Conservation (phyloP, 805 yeast species). For the Kodamaea jinghongensis region DNA sequence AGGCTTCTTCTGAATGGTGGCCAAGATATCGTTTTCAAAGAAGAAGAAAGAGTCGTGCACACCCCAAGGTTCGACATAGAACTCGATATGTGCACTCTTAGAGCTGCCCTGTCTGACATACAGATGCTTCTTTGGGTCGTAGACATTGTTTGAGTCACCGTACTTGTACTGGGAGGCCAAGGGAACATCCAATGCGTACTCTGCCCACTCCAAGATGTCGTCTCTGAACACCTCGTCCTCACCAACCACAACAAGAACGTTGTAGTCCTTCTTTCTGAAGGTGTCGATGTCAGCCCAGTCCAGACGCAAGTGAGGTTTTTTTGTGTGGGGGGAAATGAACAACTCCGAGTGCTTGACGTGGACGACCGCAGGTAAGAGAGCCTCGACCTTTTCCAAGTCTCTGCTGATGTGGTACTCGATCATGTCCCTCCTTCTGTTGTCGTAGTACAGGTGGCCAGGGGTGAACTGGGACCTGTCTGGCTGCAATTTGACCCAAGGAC, state of each 20-base stretch:
- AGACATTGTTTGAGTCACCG: constrained; percentile 24
- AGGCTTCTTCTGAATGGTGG: constrained; percentile 12
- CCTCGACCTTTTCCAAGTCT: constrained; percentile 5
- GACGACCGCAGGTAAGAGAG: constrained; percentile 4
- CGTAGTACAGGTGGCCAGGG: constrained; percentile 35
- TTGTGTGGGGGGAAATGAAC: constrained; percentile 26
- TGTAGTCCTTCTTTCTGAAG: constrained; percentile 22
- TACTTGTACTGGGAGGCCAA: constrained; percentile 18
- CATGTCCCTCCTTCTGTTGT: constrained; percentile 20
- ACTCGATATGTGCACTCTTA: constrained; percentile 20
- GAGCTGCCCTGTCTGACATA: constrained; percentile 17
- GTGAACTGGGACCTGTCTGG: constrained; percentile 19
- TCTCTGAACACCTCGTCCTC: constrained; percentile 44
- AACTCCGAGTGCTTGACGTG: constrained; percentile 8
- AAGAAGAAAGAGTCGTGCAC: constrained; percentile 30
- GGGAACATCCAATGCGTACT: constrained; percentile 30
- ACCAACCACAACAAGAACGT: constrained; percentile 34
- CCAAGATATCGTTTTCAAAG: constrained; percentile 24
- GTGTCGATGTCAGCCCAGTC: constrained; percentile 37
- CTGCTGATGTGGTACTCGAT: constrained; percentile 7
- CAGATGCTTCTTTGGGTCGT: constrained; percentile 18
- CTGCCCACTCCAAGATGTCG: constrained; percentile 35
- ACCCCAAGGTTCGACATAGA: constrained; percentile 36
- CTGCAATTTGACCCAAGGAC: constrained; percentile 39
- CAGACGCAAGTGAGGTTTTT: constrained; percentile 17